phyloP scores from a whole-genome alignment of 2,329 filamentous ascomycete genomes.

The Ramularia endophylla region DNA sequence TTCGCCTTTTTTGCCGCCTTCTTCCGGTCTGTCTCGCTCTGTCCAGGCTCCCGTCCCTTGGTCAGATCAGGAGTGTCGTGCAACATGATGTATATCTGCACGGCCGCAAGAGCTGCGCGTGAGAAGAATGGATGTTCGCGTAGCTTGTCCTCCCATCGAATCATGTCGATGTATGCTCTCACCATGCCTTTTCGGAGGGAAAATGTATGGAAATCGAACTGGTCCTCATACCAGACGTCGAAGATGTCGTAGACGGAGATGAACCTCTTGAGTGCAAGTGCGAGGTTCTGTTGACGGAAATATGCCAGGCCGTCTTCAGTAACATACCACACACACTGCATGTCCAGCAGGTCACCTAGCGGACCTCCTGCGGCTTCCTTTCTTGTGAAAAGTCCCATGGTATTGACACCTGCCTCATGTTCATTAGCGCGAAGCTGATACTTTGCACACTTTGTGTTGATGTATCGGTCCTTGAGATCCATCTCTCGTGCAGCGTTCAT shows the following conservation, averaged over 20 bases:
- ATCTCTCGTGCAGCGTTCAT: conserved; percentile 85
- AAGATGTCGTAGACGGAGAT: conserved; percentile 87
- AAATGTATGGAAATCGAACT: conserved; percentile 98
- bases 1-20: conserved; percentile 62
- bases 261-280: conserved; percentile 86
- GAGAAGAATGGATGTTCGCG: conserved; percentile 92
- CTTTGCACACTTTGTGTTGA: conserved; percentile 97
- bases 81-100: conserved; percentile 73
- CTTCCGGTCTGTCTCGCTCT: conserved; percentile 79
- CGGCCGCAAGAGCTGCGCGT: conserved; percentile 72
- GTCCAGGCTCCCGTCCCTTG: conserved; percentile 64
- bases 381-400: conserved; percentile 89
- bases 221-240: conserved; percentile 95
- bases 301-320: conserved; percentile 93
- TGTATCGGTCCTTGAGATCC: conserved; percentile 89
- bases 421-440: conserved; percentile 93
- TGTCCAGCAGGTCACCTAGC: conserved; percentile 85
- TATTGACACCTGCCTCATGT: conserved; percentile 77
- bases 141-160: conserved; percentile 89
- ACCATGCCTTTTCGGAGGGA: conserved; percentile 96
- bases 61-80: conserved; percentile 65
- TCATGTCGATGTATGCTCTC: conserved; percentile 89
- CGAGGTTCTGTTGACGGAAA: conserved; percentile 72
- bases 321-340: conserved; percentile 98
- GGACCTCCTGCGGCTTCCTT: conserved; percentile 85